phyloP scores from a whole-genome alignment of 257 asterid species.

The Lavandula angustifolia region DNA sequence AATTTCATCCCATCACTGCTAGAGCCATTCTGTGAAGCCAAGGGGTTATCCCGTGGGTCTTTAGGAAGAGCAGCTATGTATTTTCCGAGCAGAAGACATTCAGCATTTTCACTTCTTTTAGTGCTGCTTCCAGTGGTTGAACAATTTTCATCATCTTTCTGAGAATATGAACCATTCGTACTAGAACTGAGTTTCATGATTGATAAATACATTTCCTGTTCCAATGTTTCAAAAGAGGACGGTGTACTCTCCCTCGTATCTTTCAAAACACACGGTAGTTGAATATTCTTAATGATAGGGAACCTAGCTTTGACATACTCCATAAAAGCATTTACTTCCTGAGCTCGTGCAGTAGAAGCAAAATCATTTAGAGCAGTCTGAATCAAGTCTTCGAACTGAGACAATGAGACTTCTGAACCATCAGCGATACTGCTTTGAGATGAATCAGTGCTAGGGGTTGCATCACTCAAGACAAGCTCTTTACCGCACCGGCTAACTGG shows the following conservation, averaged over 20 bases:
- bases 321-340: slow-evolving; percentile 60
- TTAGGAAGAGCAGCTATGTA: slow-evolving; percentile 72
- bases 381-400: slow-evolving; percentile 58
- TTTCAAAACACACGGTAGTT: slow-evolving; percentile 42
- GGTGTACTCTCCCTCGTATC: slow-evolving; percentile 40
- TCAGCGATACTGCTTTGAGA: slow-evolving; percentile 37
- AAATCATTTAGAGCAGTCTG: slow-evolving; percentile 68
- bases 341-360: slow-evolving; percentile 59
- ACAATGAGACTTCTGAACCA: slow-evolving; percentile 42
- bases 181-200: slow-evolving; percentile 45
- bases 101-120: slow-evolving; percentile 40
- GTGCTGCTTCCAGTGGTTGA: slow-evolving; percentile 38
- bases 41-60: slow-evolving; percentile 55
- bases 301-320: slow-evolving; percentile 59
- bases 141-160: slow-evolving; percentile 32
- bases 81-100: slow-evolving; percentile 72
- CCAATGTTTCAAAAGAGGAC: slow-evolving; percentile 58
- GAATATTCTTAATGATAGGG: slow-evolving; percentile 61
- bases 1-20: slow-evolving; percentile 42
- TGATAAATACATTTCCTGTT: slow-evolving; percentile 58
- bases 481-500: slow-evolving; percentile 56
- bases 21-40: slow-evolving; percentile 58
- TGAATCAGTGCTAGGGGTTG: slow-evolving; percentile 36
- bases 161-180: slow-evolving; percentile 34
- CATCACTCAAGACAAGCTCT: slow-evolving; percentile 44